Conservation (phyloP, 805 yeast genomes). For the Komagataella pseudopastoris region DNA sequence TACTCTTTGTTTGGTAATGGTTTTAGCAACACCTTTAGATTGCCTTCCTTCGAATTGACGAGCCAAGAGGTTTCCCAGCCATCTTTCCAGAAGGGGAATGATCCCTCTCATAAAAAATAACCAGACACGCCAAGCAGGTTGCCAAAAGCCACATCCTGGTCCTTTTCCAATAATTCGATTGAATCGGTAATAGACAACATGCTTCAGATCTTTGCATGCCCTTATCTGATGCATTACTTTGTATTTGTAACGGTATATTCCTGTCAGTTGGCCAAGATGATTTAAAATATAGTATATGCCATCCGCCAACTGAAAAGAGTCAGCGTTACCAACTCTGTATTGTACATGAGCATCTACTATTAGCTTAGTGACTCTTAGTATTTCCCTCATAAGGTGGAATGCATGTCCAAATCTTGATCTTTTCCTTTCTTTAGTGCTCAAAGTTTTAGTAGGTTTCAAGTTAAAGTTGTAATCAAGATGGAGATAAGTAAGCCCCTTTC, state of each 20-base stretch:
- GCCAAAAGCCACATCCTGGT: slow-evolving; percentile 99
- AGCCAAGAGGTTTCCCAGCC: slow-evolving; percentile 85
- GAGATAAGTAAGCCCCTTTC: slow-evolving; percentile 80
- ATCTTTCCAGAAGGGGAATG: slow-evolving; percentile 82
- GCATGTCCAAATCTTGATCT: slow-evolving; percentile 94
- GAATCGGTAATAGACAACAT: slow-evolving; percentile 75
- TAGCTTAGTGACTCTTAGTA: slow-evolving; percentile 69
- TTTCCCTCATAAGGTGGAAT: slow-evolving; percentile 85
- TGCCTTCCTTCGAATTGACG: slow-evolving; percentile 95
- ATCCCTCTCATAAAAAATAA: slow-evolving; percentile 81
- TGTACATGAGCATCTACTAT: slow-evolving; percentile 92
- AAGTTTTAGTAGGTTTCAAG: slow-evolving; percentile 88
- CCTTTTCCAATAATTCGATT: slow-evolving; percentile 88
- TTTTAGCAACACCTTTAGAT: slow-evolving; percentile 82
- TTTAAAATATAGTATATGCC: slow-evolving; percentile 83
- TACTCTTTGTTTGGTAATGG: slow-evolving; percentile 88
- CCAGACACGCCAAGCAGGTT: slow-evolving; percentile 98
- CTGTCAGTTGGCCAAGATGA: slow-evolving; percentile 92
- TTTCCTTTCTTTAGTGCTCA: slow-evolving; percentile 93
- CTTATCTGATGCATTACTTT: slow-evolving; percentile 97
- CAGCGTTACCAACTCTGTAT: slow-evolving; percentile 78
- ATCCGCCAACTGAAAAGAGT: slow-evolving; percentile 90
- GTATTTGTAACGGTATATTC: slow-evolving; percentile 92
- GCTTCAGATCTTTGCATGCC: slow-evolving; percentile 91
- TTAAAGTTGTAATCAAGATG: slow-evolving; percentile 95